phyloP scores from a whole-genome alignment of 2,329 filamentous ascomycete species.

The Nannizziopsis arthrosporioides region DNA sequence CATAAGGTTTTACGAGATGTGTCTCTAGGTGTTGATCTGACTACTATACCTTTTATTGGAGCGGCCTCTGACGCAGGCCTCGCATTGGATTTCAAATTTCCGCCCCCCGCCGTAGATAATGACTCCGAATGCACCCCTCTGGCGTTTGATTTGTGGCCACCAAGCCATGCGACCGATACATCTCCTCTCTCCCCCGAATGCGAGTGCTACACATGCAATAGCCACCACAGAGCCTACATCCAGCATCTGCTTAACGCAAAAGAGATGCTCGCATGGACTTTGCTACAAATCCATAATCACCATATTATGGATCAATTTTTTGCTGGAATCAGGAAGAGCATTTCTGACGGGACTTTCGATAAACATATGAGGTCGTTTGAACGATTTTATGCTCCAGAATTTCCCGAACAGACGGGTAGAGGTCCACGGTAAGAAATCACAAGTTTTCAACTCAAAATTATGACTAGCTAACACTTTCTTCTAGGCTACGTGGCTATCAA shows the following conservation, averaged over 20 bases:
- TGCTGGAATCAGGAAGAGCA: conserved; percentile 51
- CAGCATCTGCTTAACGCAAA: conserved; percentile 79
- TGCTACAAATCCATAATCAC: conserved; percentile 89
- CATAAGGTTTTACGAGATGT: conserved; percentile 68
- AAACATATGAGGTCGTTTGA: conserved; percentile 50
- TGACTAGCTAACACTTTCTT: not conserved
- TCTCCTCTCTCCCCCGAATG: conserved; percentile 54
- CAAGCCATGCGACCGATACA: conserved; percentile 49
- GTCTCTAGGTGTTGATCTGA: conserved; percentile 64
- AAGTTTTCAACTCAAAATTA: not conserved
- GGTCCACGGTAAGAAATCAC: conserved; percentile 50
- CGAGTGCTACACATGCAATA: conserved; percentile 68
- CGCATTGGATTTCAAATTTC: conserved; percentile 68
- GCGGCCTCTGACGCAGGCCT: conserved; percentile 71
- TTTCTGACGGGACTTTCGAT: conserved; percentile 46
- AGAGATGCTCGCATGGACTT: conserved; percentile 92
- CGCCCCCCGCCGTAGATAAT: conserved; percentile 27
- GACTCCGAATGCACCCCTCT: conserved; percentile 38
- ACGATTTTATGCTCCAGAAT: conserved; percentile 52
- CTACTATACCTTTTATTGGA: conserved; percentile 65
- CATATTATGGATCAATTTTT: conserved; percentile 64
- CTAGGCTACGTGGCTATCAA: conserved; percentile 64
- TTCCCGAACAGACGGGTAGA: conserved; percentile 64
- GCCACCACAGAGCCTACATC: conserved; percentile 76
- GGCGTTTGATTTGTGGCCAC: conserved; percentile 67